Percentiles rank a stretch among this genome's conserved stretches.
These are phyloP conservation scores for Panicum hallii DNA, from an alignment of 202 grass and related monocot genomes.

Conservation along the genomic window DNA sequence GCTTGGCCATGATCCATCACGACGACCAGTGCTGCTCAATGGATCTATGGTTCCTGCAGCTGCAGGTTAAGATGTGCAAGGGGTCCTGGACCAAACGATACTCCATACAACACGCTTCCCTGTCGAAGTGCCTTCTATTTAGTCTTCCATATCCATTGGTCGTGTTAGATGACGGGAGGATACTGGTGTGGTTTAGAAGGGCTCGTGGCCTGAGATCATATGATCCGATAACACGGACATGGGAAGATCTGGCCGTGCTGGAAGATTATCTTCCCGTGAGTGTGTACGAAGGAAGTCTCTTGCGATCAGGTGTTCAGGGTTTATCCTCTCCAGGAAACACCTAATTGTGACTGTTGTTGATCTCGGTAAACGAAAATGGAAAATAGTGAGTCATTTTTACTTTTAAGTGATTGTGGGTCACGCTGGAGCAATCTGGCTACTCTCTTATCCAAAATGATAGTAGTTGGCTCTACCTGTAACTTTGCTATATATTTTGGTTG, in stretches of 20 bases:
- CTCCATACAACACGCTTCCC: not conserved
- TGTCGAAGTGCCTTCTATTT: no score
- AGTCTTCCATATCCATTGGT: not conserved
- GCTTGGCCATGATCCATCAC: not conserved
- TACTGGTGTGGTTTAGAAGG: not conserved
- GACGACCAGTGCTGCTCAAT: not conserved
- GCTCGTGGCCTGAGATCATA: not conserved
- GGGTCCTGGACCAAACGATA: not conserved
- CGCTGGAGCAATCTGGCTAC: no score
- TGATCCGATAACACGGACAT: not conserved
- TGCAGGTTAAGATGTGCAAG: not conserved
- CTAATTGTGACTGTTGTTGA: no score
- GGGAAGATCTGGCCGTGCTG: not conserved
- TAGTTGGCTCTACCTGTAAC: no score
- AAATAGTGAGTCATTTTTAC: no score
- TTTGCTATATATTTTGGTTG: no score
- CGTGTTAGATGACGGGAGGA: not conserved
- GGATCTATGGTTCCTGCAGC: not conserved
- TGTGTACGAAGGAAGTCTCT: not conserved
- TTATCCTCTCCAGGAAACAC: no score
- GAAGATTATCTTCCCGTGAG: not conserved
- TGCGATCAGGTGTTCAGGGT: not conserved
- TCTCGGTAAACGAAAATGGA: no score
- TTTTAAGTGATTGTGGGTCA: no score
- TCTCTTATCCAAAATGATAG: no score